A percentile compares a stretch with the other conserved stretches of the same genome.
Conservation (phyloP, 805 yeast genomes). For the Saccharomycopsis sp. region DNA sequence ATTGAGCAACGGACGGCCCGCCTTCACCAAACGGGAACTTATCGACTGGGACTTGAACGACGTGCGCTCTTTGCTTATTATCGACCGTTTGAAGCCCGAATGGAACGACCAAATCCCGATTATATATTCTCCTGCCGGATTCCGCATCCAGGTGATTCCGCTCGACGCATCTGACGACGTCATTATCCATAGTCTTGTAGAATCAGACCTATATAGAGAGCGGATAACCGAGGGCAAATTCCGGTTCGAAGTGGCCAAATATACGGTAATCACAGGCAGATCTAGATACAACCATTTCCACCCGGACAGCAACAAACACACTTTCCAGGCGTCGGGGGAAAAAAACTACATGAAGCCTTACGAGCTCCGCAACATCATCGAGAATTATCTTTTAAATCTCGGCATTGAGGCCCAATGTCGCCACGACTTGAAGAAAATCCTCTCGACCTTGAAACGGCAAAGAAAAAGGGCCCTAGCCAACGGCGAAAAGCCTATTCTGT, state of each 20-base stretch:
- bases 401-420: slow-evolving; percentile 71
- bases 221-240: slow-evolving; percentile 49
- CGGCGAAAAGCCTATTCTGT: background rate
- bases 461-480: slow-evolving; percentile 28
- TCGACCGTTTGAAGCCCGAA: slow-evolving; percentile 42
- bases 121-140: slow-evolving; percentile 31
- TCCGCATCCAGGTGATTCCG: slow-evolving; percentile 47
- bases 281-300: slow-evolving; percentile 36
- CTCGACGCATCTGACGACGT: slow-evolving; percentile 42
- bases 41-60: slow-evolving; percentile 71
- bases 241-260: slow-evolving; percentile 52
- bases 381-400: slow-evolving; percentile 55
- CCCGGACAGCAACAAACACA: too few relatives aligned
- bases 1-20: slow-evolving; percentile 52
- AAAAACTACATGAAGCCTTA: slow-evolving; percentile 36
- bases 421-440: slow-evolving; percentile 49
- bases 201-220: slow-evolving; percentile 61
- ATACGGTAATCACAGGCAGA: slow-evolving; percentile 54
- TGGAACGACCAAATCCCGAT: slow-evolving; percentile 51
- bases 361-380: slow-evolving; percentile 72
- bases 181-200: slow-evolving; percentile 43
- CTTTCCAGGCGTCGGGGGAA: slow-evolving; percentile 22
- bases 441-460: slow-evolving; percentile 40
- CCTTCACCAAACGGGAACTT: slow-evolving; percentile 53
- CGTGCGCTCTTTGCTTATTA: slow-evolving; percentile 54